Evolutionary conservation across 2,329 filamentous ascomycete species (phyloP), one percentile per base, ranked within the genome.

Genomic region (Beauveria pseudobassiana): DNA sequence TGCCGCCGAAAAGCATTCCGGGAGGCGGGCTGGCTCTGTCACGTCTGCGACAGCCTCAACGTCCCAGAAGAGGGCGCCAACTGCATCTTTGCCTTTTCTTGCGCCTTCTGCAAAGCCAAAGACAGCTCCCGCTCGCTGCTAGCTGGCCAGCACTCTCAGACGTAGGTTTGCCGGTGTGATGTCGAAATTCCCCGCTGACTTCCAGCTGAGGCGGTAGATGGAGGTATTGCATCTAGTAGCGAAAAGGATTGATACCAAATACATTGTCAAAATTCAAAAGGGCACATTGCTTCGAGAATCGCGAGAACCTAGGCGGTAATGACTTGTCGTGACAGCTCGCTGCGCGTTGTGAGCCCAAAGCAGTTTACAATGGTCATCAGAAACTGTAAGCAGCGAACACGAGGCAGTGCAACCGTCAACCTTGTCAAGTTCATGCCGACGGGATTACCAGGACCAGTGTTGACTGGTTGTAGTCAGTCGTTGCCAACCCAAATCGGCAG

Each of bases 1-100:
- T 59, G 57, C 48, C 57, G 57, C 6, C 46, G 57, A 6, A 51
- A 34, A 6, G 57, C 57, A 4, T 59, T 59, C 24, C 38, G 38
- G 24, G 24, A 22, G 22, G 30, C 42, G 18, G 57, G 57, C 16
- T 59, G 48, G 48, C 24, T 52, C 34, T 59, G 57, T 26, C 34
- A 52, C 34, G 9, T 18, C 16, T 59, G 57, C 38, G 18, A 4
- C 46, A n/a, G 30, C 6, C 34, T 51, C 38, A 58, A 58, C 22
- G 10, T 59, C 10, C 46, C 57, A 14, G 14, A 12, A 10, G 7
- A 22, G 18, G n/a, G 5, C 5, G 48, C 57, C 48, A 59, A 45
- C 38, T 43, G 18, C 38, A 6, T 52, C 12, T 51, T 59, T 45
- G 1, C 57, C 1, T 51, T 59, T 34, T 43, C 24, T 14, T 59